Evolutionary conservation across 768 basidiomycete species (phyloP), one percentile per base, ranked within the genome.

Genomic region (Panaeolus papilionaceus): DNA sequence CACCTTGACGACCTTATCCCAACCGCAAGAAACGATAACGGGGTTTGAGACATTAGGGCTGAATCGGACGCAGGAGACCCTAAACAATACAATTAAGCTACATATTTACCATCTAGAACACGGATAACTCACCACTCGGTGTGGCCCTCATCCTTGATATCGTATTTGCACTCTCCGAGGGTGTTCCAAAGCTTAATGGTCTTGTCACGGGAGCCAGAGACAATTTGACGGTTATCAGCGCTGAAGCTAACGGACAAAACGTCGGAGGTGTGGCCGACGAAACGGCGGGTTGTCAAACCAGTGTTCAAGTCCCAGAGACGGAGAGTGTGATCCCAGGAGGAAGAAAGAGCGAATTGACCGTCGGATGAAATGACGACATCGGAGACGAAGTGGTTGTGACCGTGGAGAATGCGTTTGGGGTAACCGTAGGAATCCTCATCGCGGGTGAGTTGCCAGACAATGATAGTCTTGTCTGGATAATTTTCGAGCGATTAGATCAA

Each of bases 141-240:
- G 86, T 99, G 98, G 69, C 97, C 96, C 74, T 99, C 98, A 73
- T 99, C 97, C 83, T 95, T 94, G 82, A 99, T 99, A 80, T 99
- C 94, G 80, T 95, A 99, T 82, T 99, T 99, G 87, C 98, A 99
- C 83, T 99, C 98, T 77, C 98, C 98, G 71, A 99, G 91, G 69
- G 98, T 99, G 86, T 99, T 99, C 98, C 98, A 99, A 76, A 99
- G 93, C 82, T 99, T 99, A 87, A 99, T 99, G 45, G 93, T 91
- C 79, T 86, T 86, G 88, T 99, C 98, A 72, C 98, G 93, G 70
- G 96, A 96, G 65, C 96, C 98, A 64, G 96, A 98, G 74, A 99
- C 98, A 79, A 99, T 99, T 81, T 99, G 98, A 79, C 98, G 87
- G 90, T 99, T 99, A 83, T 99, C 98, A 68, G 98, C 98, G 72